A percentile compares a stretch with the other conserved stretches of the same genome.
These are phyloP conservation scores for Serpula lacrymans DNA, from an alignment of 768 basidiomycete species.

Conservation along the genomic window DNA sequence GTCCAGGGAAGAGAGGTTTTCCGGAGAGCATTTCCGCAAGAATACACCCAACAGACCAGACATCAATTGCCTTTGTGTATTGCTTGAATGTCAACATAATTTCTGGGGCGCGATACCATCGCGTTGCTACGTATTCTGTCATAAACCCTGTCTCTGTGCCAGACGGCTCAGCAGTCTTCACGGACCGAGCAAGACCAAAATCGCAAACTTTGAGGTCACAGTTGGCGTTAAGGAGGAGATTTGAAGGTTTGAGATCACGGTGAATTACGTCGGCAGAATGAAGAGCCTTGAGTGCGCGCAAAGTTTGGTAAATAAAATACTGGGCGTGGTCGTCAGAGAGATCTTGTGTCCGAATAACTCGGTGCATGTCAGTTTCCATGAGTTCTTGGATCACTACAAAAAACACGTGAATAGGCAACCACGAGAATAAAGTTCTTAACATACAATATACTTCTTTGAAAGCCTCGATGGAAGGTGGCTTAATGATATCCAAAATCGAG, in stretches of 20 bases:
- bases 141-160: constrained; percentile 87
- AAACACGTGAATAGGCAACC: constrained; percentile 11
- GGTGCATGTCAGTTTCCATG: constrained; percentile 96
- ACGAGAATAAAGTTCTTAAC: constrained; percentile 26
- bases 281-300: constrained; percentile 92
- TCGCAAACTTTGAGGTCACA: constrained; percentile 95
- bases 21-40: constrained; percentile 97
- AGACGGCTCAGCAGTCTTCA: constrained; percentile 80
- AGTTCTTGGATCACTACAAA: constrained; percentile 79
- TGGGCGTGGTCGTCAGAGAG: constrained; percentile 94
- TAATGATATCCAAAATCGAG: constrained; percentile 85
- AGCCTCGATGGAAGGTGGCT: constrained; percentile 71
- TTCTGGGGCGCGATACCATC: constrained; percentile 99
- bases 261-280: constrained; percentile 97
- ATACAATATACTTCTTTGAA: constrained; percentile 84
- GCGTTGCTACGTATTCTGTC: constrained; percentile 97
- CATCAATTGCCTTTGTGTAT: constrained; percentile 94
- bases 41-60: constrained; percentile 87
- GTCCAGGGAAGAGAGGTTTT: constrained; percentile 94
- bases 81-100: constrained; percentile 99
- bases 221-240: constrained; percentile 95
- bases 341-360: constrained; percentile 93
- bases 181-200: constrained; percentile 91
- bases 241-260: constrained; percentile 95
- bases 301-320: constrained; percentile 92